These are phyloP conservation scores for Rhododendron molle DNA, from an alignment of 148 eudicot species.

Conservation along the genomic window DNA sequence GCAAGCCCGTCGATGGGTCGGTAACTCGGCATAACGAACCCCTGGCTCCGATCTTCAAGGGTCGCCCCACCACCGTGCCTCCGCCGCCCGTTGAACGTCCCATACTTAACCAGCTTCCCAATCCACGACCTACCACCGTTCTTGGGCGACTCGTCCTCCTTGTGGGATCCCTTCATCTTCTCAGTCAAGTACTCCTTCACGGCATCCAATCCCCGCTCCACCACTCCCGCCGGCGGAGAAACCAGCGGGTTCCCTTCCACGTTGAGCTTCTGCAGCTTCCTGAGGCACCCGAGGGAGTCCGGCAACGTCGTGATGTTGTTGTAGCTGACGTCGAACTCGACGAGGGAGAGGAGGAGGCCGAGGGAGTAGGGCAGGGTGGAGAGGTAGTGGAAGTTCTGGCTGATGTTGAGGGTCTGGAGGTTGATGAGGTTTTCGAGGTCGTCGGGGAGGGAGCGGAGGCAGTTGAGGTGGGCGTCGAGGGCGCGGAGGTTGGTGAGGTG, in stretches of 20 bases:
- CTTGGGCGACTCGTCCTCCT: constrained; percentile 26
- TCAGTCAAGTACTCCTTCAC: constrained; percentile 55
- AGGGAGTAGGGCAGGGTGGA: constrained; percentile 47
- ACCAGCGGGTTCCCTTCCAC: constrained; percentile 71
- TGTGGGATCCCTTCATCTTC: constrained; percentile 44
- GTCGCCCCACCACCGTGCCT: neutral
- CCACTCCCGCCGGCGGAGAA: constrained; percentile 62
- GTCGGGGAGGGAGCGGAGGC: constrained; percentile 69
- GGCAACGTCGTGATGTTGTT: constrained; percentile 50
- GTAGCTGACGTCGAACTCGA: constrained; percentile 72
- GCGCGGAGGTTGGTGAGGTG: constrained; percentile 53
- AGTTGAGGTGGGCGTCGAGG: constrained; percentile 65
- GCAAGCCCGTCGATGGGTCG: constrained; percentile 44
- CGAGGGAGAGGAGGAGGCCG: constrained; percentile 68
- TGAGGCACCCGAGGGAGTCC: constrained; percentile 54
- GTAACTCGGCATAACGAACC: constrained; percentile 20
- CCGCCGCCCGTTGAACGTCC: constrained; percentile 37
- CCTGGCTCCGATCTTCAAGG: constrained; percentile 23
- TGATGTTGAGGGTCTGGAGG: constrained; percentile 55
- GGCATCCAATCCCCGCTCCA: constrained; percentile 49
- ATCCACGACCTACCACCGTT: constrained; percentile 48
- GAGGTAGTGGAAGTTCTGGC: constrained; percentile 76
- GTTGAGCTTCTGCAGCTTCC: constrained; percentile 57
- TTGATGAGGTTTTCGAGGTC: constrained; percentile 67
- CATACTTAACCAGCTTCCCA: constrained; percentile 39